phyloP scores from a whole-genome alignment of 2,329 filamentous ascomycete species.

The Scedosporium dehoogii region DNA sequence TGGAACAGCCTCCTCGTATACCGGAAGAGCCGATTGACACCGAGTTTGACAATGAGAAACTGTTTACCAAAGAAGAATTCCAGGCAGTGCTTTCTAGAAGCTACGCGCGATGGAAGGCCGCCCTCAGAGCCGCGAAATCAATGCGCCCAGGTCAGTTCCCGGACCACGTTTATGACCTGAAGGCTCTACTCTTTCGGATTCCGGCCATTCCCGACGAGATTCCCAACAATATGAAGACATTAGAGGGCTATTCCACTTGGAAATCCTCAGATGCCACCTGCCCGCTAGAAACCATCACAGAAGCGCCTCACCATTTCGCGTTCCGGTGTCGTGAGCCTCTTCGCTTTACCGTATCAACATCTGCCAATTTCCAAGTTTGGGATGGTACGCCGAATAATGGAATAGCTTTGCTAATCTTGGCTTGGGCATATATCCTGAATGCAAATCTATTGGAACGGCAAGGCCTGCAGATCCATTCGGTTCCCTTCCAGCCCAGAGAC shows the following conservation, averaged over 20 bases:
- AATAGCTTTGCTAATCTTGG: neutral
- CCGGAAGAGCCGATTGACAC: neutral
- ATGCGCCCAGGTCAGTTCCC: neutral
- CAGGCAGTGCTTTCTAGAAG: neutral
- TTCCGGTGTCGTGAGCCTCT: neutral
- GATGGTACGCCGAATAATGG: neutral
- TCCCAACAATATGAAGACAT: neutral
- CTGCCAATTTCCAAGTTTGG: neutral
- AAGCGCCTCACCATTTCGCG: too few relatives aligned
- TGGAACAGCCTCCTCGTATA: too few relatives aligned
- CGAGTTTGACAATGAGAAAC: neutral
- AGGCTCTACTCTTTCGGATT: neutral
- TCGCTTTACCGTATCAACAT: neutral
- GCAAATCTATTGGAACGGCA: neutral
- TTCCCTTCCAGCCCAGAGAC: neutral
- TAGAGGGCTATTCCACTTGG: neutral
- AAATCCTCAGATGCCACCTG: neutral
- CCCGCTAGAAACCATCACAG: neutral
- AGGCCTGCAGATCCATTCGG: neutral
- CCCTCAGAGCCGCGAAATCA: neutral
- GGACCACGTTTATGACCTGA: neutral
- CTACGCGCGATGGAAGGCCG: neutral
- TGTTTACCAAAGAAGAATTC: neutral
- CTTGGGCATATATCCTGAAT: neutral
- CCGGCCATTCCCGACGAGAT: neutral